Base-by-base conservation (phyloP, 2,329 filamentous ascomycete genomes). In the Trichoderma hamatum region DNA sequence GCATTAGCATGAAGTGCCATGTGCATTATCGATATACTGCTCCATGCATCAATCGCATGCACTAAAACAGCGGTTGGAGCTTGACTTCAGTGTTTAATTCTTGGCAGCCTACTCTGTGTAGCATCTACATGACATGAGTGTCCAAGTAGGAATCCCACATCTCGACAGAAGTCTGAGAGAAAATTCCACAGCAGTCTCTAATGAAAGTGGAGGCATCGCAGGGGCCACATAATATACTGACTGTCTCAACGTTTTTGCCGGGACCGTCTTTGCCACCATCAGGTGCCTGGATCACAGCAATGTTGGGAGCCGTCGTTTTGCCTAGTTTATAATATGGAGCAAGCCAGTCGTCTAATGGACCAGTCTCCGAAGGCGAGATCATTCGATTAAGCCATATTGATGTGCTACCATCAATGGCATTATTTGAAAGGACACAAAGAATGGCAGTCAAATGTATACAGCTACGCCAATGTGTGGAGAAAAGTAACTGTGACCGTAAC, bases 21-120 rank as follows among this genome's bases (percentile, higher is more conserved):
- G 4, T n/a, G 63, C 63, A 56, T 66, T 66, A 66, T 66, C 63
- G 63, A 66, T 66, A 63, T 49, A 28, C 16, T n/a, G 39, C 39
- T 43, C 6, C 61, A 16, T 10, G 32, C n/a, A 54, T 2, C 30
- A 26, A 46, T 52, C 16, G 51, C 60, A 52, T 36, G 43, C 43
- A 49, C 13, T 43, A 60, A 46, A 24, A 34, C 19, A 28, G 21
- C 55, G 19, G 7, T 26, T 5, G 34, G 19, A 36, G 6, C 30
- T 24, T n/a, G n/a, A 11, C 19, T 21, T 11, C 7, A 11, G 21
- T 24, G 46, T 49, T 49, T 13, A 49, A 13, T 24, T 21, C 46
- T 14, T 5, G n/a, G n/a, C 46, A 24, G 21, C 28, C 19, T 30
- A 2, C 19, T 13, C 30, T n/a, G 21, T 11, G 2, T 10, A 21